Conservation (phyloP, 345 rosid genomes). For the Brassica cretica region DNA sequence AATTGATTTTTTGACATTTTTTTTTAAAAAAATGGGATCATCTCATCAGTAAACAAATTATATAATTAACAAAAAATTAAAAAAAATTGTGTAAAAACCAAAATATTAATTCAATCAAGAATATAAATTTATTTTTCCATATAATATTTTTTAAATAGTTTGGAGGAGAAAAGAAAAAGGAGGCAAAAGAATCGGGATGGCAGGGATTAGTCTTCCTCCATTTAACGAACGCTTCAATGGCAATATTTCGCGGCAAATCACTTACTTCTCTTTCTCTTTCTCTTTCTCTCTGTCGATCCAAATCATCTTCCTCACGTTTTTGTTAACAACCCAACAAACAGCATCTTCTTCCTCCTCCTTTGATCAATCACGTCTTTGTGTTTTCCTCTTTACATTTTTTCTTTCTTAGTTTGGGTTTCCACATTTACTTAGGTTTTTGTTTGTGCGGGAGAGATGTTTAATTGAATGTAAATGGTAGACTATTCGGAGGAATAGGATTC, state of each 20-base stretch:
- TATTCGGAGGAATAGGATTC: constrained; percentile 7
- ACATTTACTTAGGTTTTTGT: background rate
- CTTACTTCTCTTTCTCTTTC: background rate
- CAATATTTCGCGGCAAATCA: constrained; percentile 27
- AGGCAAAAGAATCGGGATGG: constrained; percentile 29
- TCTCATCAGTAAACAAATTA: no score
- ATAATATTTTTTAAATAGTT: no score
- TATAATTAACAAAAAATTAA: no score
- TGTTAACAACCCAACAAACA: background rate
- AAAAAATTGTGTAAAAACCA: no score
- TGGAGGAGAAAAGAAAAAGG: background rate
- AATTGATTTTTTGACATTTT: no score
- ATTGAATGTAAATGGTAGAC: background rate
- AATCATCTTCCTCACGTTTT: constrained; percentile 33
- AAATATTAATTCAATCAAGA: no score
- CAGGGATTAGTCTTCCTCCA: constrained; percentile 3
- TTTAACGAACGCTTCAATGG: constrained; percentile 37
- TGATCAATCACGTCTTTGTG: background rate
- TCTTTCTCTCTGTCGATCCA: constrained; percentile 19
- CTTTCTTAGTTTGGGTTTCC: background rate
- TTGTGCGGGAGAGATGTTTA: background rate
- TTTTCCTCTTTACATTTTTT: no score
- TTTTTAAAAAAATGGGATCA: no score
- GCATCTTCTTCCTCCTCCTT: background rate
- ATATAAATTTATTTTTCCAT: no score